Percentiles rank a stretch among this genome's conserved stretches.
Conservation (phyloP, 164 flowering plant species). For the Macadamia integrifolia region DNA sequence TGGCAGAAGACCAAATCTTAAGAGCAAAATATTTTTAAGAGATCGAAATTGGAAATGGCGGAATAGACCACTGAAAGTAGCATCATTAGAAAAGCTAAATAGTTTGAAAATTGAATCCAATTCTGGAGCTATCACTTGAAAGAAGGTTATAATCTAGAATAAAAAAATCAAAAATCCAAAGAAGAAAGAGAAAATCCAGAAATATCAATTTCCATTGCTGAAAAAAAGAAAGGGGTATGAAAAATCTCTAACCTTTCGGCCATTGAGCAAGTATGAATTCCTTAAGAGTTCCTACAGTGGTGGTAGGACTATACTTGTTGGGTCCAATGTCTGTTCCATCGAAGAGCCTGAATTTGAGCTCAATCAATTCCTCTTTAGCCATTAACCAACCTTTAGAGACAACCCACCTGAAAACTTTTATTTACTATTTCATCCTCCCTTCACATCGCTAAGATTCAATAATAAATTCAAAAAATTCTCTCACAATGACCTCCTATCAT, state of each 20-base stretch:
- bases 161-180: no score
- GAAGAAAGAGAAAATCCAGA: not conserved
- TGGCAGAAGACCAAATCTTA: not conserved
- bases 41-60: not conserved
- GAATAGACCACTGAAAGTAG: not conserved
- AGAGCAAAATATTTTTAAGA: not conserved
- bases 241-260: conserved; percentile 57
- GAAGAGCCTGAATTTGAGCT: conserved; percentile 63
- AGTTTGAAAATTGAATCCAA: not conserved
- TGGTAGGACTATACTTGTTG: conserved; percentile 38
- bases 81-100: not conserved
- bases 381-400: conserved; percentile 20
- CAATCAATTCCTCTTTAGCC: conserved; percentile 59
- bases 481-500: not conserved
- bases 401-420: conserved; percentile 25
- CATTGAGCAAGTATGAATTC: conserved; percentile 58
- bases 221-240: conserved; percentile 1
- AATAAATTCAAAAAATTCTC: not conserved
- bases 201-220: not conserved
- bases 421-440: not conserved
- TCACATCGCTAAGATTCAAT: not conserved
- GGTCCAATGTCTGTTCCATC: conserved; percentile 84
- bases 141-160: not conserved
- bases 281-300: conserved; percentile 57
- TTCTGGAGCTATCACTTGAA: not conserved